Conservation (phyloP, 352 stramenopile genomes). For the Pythium myriotylum region DNA sequence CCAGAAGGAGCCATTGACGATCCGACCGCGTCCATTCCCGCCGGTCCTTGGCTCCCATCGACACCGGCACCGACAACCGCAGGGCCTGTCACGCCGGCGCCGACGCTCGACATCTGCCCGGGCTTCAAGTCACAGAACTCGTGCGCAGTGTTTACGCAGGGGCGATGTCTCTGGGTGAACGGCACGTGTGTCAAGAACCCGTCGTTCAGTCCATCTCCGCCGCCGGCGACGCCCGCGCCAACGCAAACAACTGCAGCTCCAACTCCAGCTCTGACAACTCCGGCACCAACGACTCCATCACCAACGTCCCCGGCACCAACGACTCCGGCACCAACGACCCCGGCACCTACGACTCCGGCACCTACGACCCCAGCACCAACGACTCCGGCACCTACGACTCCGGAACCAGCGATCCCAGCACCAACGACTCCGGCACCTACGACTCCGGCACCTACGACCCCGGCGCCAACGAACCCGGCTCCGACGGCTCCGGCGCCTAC, state of each 20-base stretch:
- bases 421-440: neutral
- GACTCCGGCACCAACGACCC: constrained; percentile 9
- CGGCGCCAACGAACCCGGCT: neutral
- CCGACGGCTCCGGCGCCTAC: neutral
- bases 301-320: constrained; percentile 12
- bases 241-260: constrained; percentile 1
- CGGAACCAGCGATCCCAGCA: neutral
- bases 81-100: constrained; percentile 10
- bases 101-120: constrained; percentile 16
- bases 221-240: constrained; percentile 1
- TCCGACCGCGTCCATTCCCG: constrained; percentile 2
- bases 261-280: neutral
- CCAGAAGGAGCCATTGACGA: constrained; percentile 33
- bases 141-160: constrained; percentile 4
- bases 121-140: constrained; percentile 9
- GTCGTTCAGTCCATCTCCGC: neutral
- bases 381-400: no score
- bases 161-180: constrained; percentile 12
- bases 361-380: neutral
- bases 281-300: neutral
- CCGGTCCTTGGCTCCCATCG: constrained; percentile 21
- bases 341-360: neutral
- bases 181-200: constrained; percentile 15
- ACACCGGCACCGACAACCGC: constrained; percentile 11
- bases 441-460: constrained; percentile 13